phyloP scores from a whole-genome alignment of 495 filamentous ascomycete genomes.

The Pseudotulostoma volvatum region DNA sequence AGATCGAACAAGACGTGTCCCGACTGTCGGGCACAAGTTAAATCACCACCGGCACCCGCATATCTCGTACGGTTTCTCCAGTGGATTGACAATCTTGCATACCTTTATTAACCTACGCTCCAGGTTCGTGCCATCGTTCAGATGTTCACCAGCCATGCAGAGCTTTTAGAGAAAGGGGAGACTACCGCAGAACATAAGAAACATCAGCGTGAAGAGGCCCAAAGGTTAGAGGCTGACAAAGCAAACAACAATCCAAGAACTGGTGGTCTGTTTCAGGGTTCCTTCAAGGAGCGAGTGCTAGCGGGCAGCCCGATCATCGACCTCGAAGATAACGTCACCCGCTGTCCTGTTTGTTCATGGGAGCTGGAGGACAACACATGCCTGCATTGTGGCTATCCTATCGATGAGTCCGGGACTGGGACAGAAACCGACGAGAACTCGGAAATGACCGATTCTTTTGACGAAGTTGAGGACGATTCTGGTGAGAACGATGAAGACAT shows the following conservation, averaged over 20 bases:
- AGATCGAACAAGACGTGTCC: slow-evolving; percentile 52
- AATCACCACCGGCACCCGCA: slow-evolving; percentile 46
- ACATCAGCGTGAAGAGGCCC: slow-evolving; percentile 44
- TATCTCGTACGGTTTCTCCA: slow-evolving; percentile 37
- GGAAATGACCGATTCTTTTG: slow-evolving; percentile 21
- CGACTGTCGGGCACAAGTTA: slow-evolving; percentile 47
- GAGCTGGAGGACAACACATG: slow-evolving; percentile 47
- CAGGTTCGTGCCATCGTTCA: slow-evolving; percentile 53
- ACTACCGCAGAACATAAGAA: slow-evolving; percentile 41
- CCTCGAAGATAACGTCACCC: slow-evolving; percentile 41
- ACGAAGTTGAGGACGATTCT: slow-evolving; percentile 22
- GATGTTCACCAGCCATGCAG: slow-evolving; percentile 44
- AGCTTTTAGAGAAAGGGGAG: slow-evolving; percentile 47
- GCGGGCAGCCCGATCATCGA: slow-evolving; percentile 32
- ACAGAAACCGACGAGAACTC: slow-evolving; percentile 17
- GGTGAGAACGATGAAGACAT: slow-evolving; percentile 15
- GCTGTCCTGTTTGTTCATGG: slow-evolving; percentile 49
- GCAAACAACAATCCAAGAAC: slow-evolving; percentile 29
- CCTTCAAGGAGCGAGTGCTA: slow-evolving; percentile 30
- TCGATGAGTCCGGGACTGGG: slow-evolving; percentile 21
- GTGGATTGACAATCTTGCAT: neutral
- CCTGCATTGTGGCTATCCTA: slow-evolving; percentile 33
- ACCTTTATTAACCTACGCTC: slow-evolving; percentile 4
- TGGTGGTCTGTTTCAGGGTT: slow-evolving; percentile 49
- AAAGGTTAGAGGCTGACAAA: slow-evolving; percentile 40